Percentiles rank a stretch among this genome's conserved stretches.
These are phyloP conservation scores for Gnaphalium uliginosum DNA, from an alignment of 129 eudicot genomes.

Conservation along the genomic window DNA sequence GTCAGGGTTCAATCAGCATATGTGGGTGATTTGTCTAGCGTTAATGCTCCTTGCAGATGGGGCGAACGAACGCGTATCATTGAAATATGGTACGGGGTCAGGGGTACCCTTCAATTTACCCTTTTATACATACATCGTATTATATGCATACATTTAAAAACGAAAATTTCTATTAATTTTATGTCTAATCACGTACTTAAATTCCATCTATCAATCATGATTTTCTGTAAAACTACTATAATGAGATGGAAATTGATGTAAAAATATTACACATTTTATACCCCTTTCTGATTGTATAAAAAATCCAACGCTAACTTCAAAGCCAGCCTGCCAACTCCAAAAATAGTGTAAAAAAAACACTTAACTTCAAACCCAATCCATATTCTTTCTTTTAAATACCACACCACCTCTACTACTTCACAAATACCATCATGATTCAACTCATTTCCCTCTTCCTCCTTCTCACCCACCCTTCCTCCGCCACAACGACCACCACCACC, in stretches of 20 bases:
- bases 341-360: conserved; percentile 5
- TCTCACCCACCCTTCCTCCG: conserved; percentile 13
- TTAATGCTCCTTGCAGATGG: too few relatives aligned
- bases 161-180: too few relatives aligned
- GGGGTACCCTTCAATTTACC: too few relatives aligned
- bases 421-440: conserved; percentile 19
- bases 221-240: too few relatives aligned
- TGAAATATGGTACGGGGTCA: too few relatives aligned
- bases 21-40: too few relatives aligned
- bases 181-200: too few relatives aligned
- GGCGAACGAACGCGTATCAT: too few relatives aligned
- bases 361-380: conserved; percentile 33
- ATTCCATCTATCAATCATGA: too few relatives aligned
- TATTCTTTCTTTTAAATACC: conserved; percentile 14
- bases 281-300: neutral
- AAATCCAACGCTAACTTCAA: conserved; percentile 16
- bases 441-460: conserved; percentile 21
- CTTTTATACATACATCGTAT: too few relatives aligned
- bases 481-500: neutral
- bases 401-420: conserved; percentile 23
- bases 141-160: too few relatives aligned
- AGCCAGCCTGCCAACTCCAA: conserved; percentile 17
- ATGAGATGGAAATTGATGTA: neutral
- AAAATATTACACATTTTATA: neutral
- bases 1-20: too few relatives aligned